Conservation (phyloP, 1,284 basidiomycete genomes). For the Tremellales sp. region DNA sequence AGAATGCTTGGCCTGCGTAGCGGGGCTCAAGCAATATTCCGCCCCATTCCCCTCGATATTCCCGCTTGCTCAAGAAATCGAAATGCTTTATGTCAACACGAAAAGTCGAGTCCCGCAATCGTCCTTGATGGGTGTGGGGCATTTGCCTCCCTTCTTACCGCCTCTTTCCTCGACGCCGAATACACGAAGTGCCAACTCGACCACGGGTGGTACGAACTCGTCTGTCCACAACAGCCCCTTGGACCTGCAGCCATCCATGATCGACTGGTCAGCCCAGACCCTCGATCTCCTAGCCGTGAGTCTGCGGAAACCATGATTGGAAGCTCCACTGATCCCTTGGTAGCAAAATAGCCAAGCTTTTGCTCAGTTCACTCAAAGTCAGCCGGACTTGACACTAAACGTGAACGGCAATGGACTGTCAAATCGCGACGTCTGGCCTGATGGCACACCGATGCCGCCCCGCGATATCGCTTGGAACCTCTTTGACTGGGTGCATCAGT, state of each 20-base stretch:
- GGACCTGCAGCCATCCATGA: neutral
- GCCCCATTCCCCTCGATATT: slow-evolving; percentile 66
- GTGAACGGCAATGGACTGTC: neutral
- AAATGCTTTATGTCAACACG: slow-evolving; percentile 13
- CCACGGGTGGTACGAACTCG: neutral
- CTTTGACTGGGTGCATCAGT: neutral
- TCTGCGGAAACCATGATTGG: neutral
- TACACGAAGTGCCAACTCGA: neutral
- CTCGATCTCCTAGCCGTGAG: neutral
- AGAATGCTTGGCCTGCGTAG: slow-evolving; percentile 76
- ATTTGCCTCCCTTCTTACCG: neutral
- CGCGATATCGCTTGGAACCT: neutral
- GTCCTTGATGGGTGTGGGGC: neutral
- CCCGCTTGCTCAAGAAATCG: slow-evolving; percentile 63
- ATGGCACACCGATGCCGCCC: neutral
- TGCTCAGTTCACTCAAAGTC: neutral
- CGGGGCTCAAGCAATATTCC: slow-evolving; percentile 77
- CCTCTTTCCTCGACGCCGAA: neutral
- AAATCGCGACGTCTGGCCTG: neutral
- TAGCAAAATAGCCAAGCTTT: neutral
- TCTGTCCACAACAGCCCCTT: neutral
- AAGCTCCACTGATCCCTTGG: neutral
- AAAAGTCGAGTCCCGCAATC: neutral
- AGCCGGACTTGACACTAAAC: neutral
- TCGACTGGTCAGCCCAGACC: neutral